phyloP scores from a whole-genome alignment of 345 rosid species.

The Gynandropsis gynandra region DNA sequence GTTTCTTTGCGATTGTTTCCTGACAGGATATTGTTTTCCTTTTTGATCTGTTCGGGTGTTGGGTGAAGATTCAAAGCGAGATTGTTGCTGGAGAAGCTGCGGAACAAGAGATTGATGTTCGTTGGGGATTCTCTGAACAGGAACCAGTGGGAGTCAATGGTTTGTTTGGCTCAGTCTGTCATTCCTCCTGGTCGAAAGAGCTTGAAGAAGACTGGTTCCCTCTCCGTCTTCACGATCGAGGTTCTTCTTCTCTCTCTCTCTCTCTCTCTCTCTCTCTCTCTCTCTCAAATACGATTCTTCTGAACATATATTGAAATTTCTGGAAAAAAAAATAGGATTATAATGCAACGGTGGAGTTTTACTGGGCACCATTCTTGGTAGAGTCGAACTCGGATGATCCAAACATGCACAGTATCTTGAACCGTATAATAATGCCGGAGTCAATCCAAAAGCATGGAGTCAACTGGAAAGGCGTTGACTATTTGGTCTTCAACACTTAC shows the following conservation, averaged over 20 bases:
- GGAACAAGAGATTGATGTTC: slow-evolving; percentile 94
- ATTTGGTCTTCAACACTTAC: slow-evolving; percentile 80
- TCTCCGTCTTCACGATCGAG: slow-evolving; percentile 64
- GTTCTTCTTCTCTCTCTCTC: slow-evolving; percentile 25
- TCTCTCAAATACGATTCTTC: neutral
- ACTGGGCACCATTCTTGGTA: slow-evolving; percentile 96
- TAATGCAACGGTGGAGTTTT: slow-evolving; percentile 87
- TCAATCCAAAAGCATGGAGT: slow-evolving; percentile 73
- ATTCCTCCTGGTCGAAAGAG: slow-evolving; percentile 58
- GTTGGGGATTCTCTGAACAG: slow-evolving; percentile 95
- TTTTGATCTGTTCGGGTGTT: neutral
- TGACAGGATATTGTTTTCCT: too few species aligned
- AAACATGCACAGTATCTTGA: slow-evolving; percentile 51
- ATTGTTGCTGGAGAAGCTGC: slow-evolving; percentile 63
- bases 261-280: neutral
- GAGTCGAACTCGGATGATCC: slow-evolving; percentile 94
- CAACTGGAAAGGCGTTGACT: slow-evolving; percentile 82
- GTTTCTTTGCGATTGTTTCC: too few species aligned
- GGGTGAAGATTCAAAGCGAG: slow-evolving; percentile 56
- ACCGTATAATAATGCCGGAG: slow-evolving; percentile 78
- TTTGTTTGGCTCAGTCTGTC: slow-evolving; percentile 84
- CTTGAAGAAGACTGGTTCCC: slow-evolving; percentile 56
- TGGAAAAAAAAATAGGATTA: slow-evolving; percentile 43
- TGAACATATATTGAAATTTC: neutral
- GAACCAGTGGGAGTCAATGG: slow-evolving; percentile 98